Conservation (phyloP, 331 rosid species). For the Arachis monticola region DNA sequence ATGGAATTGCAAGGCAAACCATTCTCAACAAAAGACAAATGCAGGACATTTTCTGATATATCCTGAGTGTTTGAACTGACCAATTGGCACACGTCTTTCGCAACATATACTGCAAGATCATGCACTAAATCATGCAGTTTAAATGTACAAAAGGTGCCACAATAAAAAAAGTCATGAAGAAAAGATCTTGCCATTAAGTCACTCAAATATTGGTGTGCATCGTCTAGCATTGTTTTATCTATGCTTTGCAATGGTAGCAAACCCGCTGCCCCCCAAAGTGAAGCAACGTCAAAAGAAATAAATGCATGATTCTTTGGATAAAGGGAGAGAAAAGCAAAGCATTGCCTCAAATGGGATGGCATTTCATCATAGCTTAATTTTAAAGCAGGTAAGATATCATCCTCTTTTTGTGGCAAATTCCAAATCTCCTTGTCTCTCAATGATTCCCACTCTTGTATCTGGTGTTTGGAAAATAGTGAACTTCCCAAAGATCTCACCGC, state of each 20-base stretch:
- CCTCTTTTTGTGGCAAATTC: slow-evolving; percentile 2
- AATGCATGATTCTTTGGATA: background rate
- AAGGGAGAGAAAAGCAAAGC: slow-evolving; percentile 27
- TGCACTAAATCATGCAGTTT: slow-evolving; percentile 40
- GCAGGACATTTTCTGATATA: background rate
- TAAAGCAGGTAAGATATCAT: slow-evolving; percentile 30
- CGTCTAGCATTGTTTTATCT: too few relatives aligned
- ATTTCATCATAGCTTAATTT: slow-evolving; percentile 30
- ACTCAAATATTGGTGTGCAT: too few relatives aligned
- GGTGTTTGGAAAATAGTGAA: background rate
- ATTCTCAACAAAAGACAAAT: background rate
- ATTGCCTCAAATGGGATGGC: slow-evolving; percentile 28
- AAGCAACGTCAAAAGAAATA: too few relatives aligned
- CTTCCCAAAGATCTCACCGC: slow-evolving; percentile 35
- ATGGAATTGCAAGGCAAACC: background rate
- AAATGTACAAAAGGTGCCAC: background rate
- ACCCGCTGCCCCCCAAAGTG: too few relatives aligned
- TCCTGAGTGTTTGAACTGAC: background rate
- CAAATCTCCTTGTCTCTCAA: slow-evolving; percentile 33
- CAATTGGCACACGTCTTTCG: background rate
- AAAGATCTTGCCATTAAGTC: too few relatives aligned
- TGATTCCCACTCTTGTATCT: slow-evolving; percentile 4
- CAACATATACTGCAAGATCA: slow-evolving; percentile 35
- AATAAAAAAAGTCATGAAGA: too few relatives aligned
- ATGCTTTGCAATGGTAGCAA: too few relatives aligned